Evolutionary conservation across 495 filamentous ascomycete species (phyloP).

Genomic region (Rusavskia elegans): DNA sequence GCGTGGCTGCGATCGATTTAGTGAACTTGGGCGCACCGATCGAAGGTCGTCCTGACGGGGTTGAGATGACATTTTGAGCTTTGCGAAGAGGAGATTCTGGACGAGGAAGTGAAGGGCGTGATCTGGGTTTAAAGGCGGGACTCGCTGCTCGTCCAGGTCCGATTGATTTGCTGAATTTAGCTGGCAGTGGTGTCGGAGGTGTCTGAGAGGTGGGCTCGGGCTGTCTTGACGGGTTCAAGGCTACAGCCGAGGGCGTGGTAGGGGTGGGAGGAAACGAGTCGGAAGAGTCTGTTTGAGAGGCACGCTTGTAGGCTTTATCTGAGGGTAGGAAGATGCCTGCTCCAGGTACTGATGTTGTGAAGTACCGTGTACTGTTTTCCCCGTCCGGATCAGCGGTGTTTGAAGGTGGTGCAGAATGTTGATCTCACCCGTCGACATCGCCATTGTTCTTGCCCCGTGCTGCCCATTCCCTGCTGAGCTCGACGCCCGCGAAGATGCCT

Average conservation of each 20-base stretch:
- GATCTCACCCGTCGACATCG: conserved; percentile 80
- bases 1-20: conserved; percentile 20
- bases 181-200: conserved; percentile 50
- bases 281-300: conserved; percentile 39
- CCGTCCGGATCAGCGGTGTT: neutral
- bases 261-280: conserved; percentile 51
- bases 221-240: conserved; percentile 34
- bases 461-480: conserved; percentile 68
- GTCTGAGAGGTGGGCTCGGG: conserved; percentile 25
- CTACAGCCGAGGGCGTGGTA: conserved; percentile 41
- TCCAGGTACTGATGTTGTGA: conserved; percentile 58
- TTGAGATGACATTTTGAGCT: conserved; percentile 25
- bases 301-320: conserved; percentile 60
- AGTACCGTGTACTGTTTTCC: conserved; percentile 53
- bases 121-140: conserved; percentile 49
- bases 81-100: conserved; percentile 68
- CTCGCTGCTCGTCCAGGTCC: conserved; percentile 62
- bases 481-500: conserved; percentile 87
- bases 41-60: conserved; percentile 37
- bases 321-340: conserved; percentile 92
- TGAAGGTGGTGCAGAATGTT: neutral
- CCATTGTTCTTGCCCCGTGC: conserved; percentile 85
- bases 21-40: conserved; percentile 32
- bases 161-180: conserved; percentile 32
- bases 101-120: conserved; percentile 64